phyloP scores from a whole-genome alignment of 768 basidiomycete genomes.

The Russula ochroleuca region DNA sequence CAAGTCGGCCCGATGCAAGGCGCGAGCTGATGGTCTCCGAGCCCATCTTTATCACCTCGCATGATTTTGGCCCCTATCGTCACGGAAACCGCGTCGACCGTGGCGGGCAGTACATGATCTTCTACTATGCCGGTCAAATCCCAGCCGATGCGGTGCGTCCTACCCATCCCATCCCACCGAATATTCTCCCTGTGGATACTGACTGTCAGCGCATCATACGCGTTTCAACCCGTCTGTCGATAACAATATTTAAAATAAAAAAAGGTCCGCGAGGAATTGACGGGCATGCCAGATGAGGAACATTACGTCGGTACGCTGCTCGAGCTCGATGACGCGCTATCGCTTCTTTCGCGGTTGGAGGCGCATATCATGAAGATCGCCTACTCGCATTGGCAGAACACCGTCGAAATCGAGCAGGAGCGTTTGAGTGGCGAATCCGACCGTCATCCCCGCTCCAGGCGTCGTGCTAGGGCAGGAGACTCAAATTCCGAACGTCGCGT shows the following conservation, averaged over 20 bases:
- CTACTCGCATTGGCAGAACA: constrained; percentile 36
- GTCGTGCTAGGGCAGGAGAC: background rate
- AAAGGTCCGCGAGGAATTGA: constrained; percentile 46
- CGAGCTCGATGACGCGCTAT: constrained; percentile 42
- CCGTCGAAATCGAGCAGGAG: constrained; percentile 12
- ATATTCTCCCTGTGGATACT: too few relatives aligned
- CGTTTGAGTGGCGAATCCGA: background rate
- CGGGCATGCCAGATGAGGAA: constrained; percentile 56
- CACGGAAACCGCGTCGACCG: constrained; percentile 20
- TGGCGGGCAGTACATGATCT: constrained; percentile 49
- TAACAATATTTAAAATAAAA: too few relatives aligned
- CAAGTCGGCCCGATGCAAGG: background rate
- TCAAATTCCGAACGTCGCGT: background rate
- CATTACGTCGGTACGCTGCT: constrained; percentile 45
- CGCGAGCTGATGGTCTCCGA: constrained; percentile 36
- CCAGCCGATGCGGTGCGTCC: constrained; percentile 46
- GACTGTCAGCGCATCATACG: background rate
- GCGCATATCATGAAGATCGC: constrained; percentile 38
- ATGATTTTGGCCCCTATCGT: constrained; percentile 32
- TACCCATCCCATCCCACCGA: background rate
- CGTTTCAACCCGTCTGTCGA: background rate
- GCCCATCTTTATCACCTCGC: constrained; percentile 42
- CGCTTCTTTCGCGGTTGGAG: constrained; percentile 33
- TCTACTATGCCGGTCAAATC: constrained; percentile 56
- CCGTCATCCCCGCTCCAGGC: background rate